Percentiles rank a stretch among this genome's conserved stretches.
phyloP scores from a whole-genome alignment of 306 rosid species.

The Vigna nakashimae region DNA sequence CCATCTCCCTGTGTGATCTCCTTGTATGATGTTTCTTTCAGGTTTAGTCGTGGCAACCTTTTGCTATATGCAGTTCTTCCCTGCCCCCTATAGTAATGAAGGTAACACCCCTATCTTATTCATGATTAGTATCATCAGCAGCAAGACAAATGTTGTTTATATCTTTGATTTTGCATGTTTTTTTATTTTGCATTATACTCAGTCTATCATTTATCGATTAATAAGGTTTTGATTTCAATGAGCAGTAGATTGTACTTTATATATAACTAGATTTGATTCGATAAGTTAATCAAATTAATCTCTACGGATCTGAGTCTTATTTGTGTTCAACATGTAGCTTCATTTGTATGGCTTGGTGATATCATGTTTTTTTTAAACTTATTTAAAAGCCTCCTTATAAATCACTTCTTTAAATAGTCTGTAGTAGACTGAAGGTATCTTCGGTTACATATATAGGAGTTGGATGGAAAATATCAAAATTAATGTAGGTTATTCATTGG shows the following conservation, averaged over 20 bases:
- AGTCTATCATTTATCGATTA: background rate
- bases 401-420: no score
- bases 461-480: no score
- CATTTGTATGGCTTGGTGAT: background rate
- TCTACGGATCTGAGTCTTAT: background rate
- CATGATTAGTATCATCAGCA: slow-evolving; percentile 9
- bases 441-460: no score
- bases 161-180: slow-evolving; percentile 27
- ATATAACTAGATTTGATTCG: no score
- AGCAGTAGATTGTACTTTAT: no score
- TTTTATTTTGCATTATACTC: slow-evolving; percentile 1
- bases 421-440: no score
- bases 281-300: no score
- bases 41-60: slow-evolving; percentile 79
- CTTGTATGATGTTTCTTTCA: slow-evolving; percentile 53
- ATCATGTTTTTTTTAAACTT: background rate
- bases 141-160: slow-evolving; percentile 21
- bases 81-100: slow-evolving; percentile 67
- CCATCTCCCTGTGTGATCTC: slow-evolving; percentile 4
- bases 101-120: slow-evolving; percentile 56
- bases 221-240: no score
- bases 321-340: background rate
- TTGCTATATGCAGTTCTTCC: slow-evolving; percentile 90
- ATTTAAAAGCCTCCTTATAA: background rate
- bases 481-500: no score